Evolutionary conservation across 257 asterid genomes (phyloP).

Genomic region (Solanum medicagineum): DNA sequence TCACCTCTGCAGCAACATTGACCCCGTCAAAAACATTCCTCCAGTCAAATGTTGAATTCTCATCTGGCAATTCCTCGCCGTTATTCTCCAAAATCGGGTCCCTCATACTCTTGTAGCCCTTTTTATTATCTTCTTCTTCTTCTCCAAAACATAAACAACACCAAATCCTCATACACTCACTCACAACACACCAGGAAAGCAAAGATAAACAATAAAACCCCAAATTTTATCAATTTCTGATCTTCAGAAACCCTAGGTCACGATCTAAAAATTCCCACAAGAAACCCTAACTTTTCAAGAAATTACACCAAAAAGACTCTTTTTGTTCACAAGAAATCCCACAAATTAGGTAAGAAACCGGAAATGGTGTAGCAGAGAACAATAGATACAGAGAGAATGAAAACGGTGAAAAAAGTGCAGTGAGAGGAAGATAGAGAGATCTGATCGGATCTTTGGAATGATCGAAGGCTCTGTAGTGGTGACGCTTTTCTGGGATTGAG

Average conservation of each 20-base stretch:
- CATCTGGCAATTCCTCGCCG: constrained; percentile 37
- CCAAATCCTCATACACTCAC: constrained; percentile 79
- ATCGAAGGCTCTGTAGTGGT: neutral
- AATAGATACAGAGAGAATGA: neutral
- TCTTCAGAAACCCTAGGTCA: constrained; percentile 34
- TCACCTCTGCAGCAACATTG: constrained; percentile 1
- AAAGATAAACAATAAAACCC: neutral
- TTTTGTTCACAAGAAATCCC: neutral
- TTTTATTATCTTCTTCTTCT: constrained; percentile 22
- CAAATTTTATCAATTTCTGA: neutral
- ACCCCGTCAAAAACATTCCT: constrained; percentile 7
- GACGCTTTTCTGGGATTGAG: constrained; percentile 4
- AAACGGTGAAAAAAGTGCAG: neutral
- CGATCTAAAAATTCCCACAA: constrained; percentile 22
- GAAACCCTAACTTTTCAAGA: constrained; percentile 16
- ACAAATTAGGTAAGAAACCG: neutral
- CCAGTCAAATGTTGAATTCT: constrained; percentile 21
- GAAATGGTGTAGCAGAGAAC: neutral
- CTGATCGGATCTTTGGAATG: constrained; percentile 45
- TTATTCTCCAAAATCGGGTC: constrained; percentile 33
- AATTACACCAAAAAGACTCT: constrained; percentile 3
- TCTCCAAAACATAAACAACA: constrained; percentile 66
- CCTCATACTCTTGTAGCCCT: constrained; percentile 12
- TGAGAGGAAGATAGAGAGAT: constrained; percentile 1
- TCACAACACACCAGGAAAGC: constrained; percentile 1